Evolutionary conservation across 345 rosid genomes (phyloP).

Genomic region (Conringia planisiliqua): DNA sequence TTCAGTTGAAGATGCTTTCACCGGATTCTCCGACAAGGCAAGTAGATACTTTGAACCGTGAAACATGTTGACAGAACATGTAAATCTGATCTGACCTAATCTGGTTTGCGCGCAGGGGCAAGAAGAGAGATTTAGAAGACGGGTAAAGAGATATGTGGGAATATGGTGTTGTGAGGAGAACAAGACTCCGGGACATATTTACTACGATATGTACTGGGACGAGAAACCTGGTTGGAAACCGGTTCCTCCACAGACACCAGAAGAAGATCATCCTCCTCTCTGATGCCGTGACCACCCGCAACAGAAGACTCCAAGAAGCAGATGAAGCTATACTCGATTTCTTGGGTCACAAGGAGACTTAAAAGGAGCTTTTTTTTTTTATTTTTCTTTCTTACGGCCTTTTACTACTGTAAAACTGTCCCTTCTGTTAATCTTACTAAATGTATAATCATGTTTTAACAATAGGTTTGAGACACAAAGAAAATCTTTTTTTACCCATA

Average conservation of each 20-base stretch:
- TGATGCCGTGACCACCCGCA: conserved; percentile 23
- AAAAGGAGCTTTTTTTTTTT: background rate
- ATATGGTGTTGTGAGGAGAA: conserved; percentile 91
- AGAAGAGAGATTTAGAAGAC: conserved; percentile 72
- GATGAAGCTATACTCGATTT: background rate
- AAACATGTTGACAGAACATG: background rate
- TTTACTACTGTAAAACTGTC: conserved; percentile 6
- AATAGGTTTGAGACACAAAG: conserved; percentile 3
- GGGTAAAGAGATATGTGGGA: conserved; percentile 76
- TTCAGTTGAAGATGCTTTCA: conserved; percentile 83
- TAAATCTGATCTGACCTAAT: conserved; percentile 9
- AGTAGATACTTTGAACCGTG: conserved; percentile 20
- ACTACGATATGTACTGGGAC: conserved; percentile 96
- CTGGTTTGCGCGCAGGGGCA: conserved; percentile 42
- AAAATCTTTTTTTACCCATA: background rate
- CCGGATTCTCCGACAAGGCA: conserved; percentile 74
- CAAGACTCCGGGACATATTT: conserved; percentile 83
- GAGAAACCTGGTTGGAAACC: conserved; percentile 96
- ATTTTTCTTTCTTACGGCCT: background rate
- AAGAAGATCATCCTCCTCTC: conserved; percentile 78
- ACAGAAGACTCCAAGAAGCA: background rate
- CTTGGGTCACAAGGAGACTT: conserved; percentile 16
- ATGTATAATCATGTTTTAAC: background rate
- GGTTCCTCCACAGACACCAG: conserved; percentile 62
- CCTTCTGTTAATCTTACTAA: background rate